Conservation (phyloP, 805 yeast genomes). For the Hanseniaspora nectarophila region DNA sequence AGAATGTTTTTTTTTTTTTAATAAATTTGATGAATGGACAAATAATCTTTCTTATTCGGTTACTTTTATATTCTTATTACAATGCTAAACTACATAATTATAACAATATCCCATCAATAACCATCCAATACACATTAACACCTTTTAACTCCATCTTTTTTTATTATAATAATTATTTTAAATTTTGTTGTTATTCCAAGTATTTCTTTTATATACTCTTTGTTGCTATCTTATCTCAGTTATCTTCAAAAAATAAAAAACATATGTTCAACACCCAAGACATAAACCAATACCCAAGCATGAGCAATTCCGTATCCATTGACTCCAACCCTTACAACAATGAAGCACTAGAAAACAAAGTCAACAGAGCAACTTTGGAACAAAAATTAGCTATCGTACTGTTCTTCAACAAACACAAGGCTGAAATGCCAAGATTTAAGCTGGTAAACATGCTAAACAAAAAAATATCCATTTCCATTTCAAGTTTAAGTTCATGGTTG, state of each 20-base stretch:
- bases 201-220: too few species aligned
- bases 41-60: too few species aligned
- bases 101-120: too few species aligned
- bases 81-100: too few species aligned
- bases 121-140: too few species aligned
- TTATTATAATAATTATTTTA: too few species aligned
- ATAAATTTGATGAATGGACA: too few species aligned
- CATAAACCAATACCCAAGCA: neutral
- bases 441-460: constrained; percentile 43
- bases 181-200: too few species aligned
- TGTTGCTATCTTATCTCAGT: too few species aligned
- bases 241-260: neutral
- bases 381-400: constrained; percentile 47
- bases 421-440: constrained; percentile 44
- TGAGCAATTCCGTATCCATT: neutral
- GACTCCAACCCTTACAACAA: neutral
- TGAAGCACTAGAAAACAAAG: neutral
- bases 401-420: constrained; percentile 32
- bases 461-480: constrained; percentile 44
- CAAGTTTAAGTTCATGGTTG: constrained; percentile 51
- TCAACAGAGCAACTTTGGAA: constrained; percentile 46
- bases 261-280: neutral
- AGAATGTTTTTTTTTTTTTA: too few species aligned
- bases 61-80: too few species aligned
- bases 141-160: too few species aligned